Percentiles rank a stretch among this genome's conserved stretches.
These are phyloP conservation scores for Rhododendron ovatum DNA, from an alignment of 148 eudicot genomes.

Conservation along the genomic window DNA sequence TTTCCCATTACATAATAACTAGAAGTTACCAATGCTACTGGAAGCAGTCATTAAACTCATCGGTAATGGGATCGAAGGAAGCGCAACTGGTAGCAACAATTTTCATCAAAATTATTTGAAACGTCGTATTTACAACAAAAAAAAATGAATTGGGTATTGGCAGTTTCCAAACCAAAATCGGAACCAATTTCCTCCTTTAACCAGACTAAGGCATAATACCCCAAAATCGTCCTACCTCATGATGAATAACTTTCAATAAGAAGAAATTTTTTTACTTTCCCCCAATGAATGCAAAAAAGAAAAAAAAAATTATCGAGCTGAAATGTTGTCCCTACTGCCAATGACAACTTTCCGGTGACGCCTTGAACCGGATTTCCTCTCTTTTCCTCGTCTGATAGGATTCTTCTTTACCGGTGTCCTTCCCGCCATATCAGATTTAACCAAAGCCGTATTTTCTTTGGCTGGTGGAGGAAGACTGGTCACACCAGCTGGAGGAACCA, in stretches of 20 bases:
- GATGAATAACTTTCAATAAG: constrained; percentile 2
- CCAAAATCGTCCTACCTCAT: constrained; percentile 15
- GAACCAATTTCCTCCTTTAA: constrained; percentile 15
- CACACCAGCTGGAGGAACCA: constrained; percentile 34
- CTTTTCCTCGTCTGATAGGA: constrained; percentile 47
- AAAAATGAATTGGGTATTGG: constrained; percentile 33
- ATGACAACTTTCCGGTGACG: constrained; percentile 57
- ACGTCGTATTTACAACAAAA: constrained; percentile 47
- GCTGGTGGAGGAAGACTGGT: constrained; percentile 27
- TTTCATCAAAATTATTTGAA: constrained; percentile 11
- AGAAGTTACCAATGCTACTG: neutral
- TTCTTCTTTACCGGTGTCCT: constrained; percentile 32
- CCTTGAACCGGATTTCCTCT: constrained; percentile 48
- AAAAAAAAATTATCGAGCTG: constrained; percentile 19
- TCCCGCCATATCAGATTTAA: constrained; percentile 7
- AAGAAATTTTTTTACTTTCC: constrained; percentile 13
- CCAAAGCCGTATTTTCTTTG: constrained; percentile 8
- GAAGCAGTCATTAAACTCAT: neutral
- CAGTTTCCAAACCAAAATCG: constrained; percentile 17
- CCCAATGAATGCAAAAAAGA: neutral
- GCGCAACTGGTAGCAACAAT: neutral
- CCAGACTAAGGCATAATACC: constrained; percentile 5
- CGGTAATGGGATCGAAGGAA: neutral
- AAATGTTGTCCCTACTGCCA: constrained; percentile 33
- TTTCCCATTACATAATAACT: neutral